Percentiles rank a stretch among this genome's conserved stretches.
Conservation (phyloP, 805 yeast species). For the Maudiozyma serrabonitensis region DNA sequence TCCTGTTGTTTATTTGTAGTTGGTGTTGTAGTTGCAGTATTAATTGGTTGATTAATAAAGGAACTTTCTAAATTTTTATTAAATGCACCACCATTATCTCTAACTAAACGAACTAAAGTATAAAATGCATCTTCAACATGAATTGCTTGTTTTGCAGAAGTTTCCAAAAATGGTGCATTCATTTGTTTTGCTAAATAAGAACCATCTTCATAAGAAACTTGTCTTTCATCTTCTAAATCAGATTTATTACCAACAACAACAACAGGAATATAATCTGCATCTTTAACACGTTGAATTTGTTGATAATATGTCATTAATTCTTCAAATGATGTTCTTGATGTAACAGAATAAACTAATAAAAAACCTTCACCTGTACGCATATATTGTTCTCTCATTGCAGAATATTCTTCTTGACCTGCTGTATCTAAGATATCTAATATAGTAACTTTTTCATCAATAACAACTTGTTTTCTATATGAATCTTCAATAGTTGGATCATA, state of each 20-base stretch:
- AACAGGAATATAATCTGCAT: conserved; percentile 65
- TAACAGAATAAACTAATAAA: conserved; percentile 77
- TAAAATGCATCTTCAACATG: conserved; percentile 83
- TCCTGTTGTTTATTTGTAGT: neutral
- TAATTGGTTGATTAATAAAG: neutral
- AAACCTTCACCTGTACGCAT: conserved; percentile 97
- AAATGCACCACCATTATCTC: conserved; percentile 28
- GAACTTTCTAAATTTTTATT: conserved; percentile 13
- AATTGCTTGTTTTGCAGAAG: conserved; percentile 83
- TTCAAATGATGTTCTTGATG: conserved; percentile 75
- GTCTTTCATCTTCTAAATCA: conserved; percentile 68
- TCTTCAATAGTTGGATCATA: conserved; percentile 98
- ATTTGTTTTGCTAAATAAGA: conserved; percentile 50
- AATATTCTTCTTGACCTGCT: conserved; percentile 96
- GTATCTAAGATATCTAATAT: conserved; percentile 87
- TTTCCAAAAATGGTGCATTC: conserved; percentile 73
- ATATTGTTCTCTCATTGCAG: conserved; percentile 88
- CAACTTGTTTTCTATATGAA: conserved; percentile 79
- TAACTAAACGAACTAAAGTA: conserved; percentile 53
- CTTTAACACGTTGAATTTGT: conserved; percentile 72
- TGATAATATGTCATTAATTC: conserved; percentile 74
- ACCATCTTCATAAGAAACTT: conserved; percentile 62
- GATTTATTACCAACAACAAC: conserved; percentile 71
- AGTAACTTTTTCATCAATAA: conserved; percentile 68
- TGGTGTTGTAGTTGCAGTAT: neutral